Conservation (phyloP, 345 rosid genomes). For the Hibiscus trionum region DNA sequence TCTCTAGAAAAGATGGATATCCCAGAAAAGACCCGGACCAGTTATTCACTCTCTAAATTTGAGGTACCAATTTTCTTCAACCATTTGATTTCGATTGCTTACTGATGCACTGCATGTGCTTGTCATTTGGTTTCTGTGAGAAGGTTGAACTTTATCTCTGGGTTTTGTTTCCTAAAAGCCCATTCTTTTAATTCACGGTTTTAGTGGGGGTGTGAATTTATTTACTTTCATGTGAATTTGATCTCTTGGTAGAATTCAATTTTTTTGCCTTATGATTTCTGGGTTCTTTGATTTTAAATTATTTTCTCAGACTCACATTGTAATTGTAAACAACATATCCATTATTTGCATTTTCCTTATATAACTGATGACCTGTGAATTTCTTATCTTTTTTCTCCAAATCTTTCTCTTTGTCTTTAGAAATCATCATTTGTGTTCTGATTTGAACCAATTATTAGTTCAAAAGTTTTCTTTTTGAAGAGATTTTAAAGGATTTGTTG, state of each 20-base stretch:
- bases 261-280: neutral
- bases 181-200: constrained; percentile 10
- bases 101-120: constrained; percentile 9
- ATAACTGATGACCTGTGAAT: neutral
- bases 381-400: neutral
- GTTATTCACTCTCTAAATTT: constrained; percentile 57
- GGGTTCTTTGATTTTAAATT: neutral
- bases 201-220: neutral
- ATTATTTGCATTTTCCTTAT: neutral
- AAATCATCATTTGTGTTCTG: neutral
- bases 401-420: neutral
- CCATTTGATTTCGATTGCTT: neutral
- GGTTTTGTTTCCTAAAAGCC: neutral
- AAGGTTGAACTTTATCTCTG: neutral
- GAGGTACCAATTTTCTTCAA: constrained; percentile 40
- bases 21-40: constrained; percentile 60
- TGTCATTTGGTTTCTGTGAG: neutral
- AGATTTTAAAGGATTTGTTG: neutral
- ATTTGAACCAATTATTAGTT: neutral
- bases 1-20: constrained; percentile 53
- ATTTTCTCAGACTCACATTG: neutral
- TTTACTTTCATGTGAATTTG: neutral
- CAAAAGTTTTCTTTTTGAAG: neutral
- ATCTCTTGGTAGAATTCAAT: neutral
- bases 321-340: neutral